Evolutionary conservation across 202 grass and related monocot genomes (phyloP).

Genomic region (Hordeum pubiflorum): DNA sequence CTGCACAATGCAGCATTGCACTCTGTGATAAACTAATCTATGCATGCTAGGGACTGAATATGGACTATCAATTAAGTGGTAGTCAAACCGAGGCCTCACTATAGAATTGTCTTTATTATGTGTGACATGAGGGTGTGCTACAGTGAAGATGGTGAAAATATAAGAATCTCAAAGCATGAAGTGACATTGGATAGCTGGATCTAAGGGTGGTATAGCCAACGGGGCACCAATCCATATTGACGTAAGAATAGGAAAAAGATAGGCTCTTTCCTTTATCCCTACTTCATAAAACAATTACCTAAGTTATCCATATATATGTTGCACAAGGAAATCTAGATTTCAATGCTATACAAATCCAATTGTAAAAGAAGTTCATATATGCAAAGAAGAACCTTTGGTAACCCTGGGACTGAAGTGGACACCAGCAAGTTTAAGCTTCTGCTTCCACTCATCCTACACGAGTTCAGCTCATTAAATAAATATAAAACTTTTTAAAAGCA

Average conservation of each 20-base stretch:
- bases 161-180: background rate
- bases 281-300: slow-evolving; percentile 1
- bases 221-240: background rate
- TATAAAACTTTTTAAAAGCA: slow-evolving; percentile 12
- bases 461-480: slow-evolving; percentile 1
- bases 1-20: background rate
- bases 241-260: background rate
- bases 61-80: background rate
- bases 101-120: background rate
- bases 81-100: background rate
- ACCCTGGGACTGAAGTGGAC: slow-evolving; percentile 59
- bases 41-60: background rate
- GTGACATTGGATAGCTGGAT: background rate
- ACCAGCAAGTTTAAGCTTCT: slow-evolving; percentile 68
- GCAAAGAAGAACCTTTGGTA: slow-evolving; percentile 57
- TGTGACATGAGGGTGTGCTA: background rate
- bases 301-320: background rate
- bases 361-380: background rate
- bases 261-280: background rate
- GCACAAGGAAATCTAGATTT: background rate
- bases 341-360: slow-evolving; percentile 8
- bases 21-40: background rate
- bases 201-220: background rate
- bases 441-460: slow-evolving; percentile 63
- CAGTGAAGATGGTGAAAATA: background rate